Evolutionary conservation across 805 yeast genomes (phyloP), one percentile per base, ranked within the genome.

Genomic region (Ogataea pignaliae): DNA sequence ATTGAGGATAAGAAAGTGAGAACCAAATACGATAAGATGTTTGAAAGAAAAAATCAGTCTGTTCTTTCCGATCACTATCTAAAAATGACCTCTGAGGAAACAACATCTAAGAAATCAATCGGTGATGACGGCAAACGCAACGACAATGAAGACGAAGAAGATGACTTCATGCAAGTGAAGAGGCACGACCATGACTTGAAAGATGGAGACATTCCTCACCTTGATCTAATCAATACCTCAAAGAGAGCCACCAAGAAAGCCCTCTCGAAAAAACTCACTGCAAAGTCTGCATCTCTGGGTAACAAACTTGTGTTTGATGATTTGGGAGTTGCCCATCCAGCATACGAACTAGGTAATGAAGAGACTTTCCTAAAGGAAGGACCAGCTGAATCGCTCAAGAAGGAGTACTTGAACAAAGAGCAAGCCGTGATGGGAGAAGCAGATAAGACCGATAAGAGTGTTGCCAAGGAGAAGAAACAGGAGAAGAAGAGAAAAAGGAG

Each of bases 21-120:
- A 57, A 93, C 97, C 13, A 91, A 86, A 63, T 88, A 88, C 60
- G 99, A 93, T 64, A 79, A 90, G 50, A 90, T 93, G 96, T 93
- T 93, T 66, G 95, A 88, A 63, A 79, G 99, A 63, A 76, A 86
- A 62, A 93, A 93, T 64, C 98, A 93, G 69, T 85, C 85, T 42
- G 95, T 93, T 15, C 71, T 93, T 41, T 84, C 96, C 39, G 93
- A 90, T 55, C 95, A 91, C 61, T 93, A 89, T 60, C 64, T 81
- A 65, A 85, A 81, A 47, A 72, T 93, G 65, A 82, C 88, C 2
- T 78, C 76, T 12, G 26, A 21, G 26, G 26, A 21, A 21, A 21
- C 26, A 21, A 21, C 26, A 21, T 5, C 26, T 7, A 21, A 21
- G 26, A 21, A 21, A 7, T 41, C 26, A 12, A 52, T 54, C 3